phyloP scores from a whole-genome alignment of 352 stramenopile genomes.

The Pythium diclinum region DNA sequence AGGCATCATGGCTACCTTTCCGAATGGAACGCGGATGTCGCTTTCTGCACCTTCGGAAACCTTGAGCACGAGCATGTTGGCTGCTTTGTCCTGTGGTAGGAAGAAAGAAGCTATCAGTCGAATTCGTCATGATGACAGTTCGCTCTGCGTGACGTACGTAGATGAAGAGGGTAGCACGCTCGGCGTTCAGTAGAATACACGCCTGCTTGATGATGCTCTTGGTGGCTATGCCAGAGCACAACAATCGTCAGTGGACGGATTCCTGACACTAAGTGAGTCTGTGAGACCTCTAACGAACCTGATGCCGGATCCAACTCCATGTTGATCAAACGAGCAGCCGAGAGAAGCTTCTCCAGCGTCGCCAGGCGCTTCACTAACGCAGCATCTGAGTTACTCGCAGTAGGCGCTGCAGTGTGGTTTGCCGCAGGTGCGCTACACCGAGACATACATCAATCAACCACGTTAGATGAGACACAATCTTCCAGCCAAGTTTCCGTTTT shows the following conservation, averaged over 20 bases:
- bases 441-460: background rate
- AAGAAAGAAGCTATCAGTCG: background rate
- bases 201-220: constrained; percentile 86
- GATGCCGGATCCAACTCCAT: constrained; percentile 72
- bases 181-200: constrained; percentile 84
- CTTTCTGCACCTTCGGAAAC: constrained; percentile 83
- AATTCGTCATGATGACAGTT: background rate
- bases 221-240: constrained; percentile 42
- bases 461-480: background rate
- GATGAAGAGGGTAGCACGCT: constrained; percentile 89
- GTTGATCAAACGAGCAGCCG: constrained; percentile 75
- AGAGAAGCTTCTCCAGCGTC: constrained; percentile 74
- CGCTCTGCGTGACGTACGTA: constrained; percentile 40
- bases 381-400: constrained; percentile 30
- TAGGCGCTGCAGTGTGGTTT: background rate
- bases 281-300: constrained; percentile 33
- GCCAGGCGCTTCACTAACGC: constrained; percentile 53
- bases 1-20: constrained; percentile 41
- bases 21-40: constrained; percentile 81
- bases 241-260: too few relatives aligned
- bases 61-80: constrained; percentile 79
- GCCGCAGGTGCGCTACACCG: constrained; percentile 4
- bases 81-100: constrained; percentile 51
- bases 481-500: background rate
- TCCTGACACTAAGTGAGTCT: too few relatives aligned